Percentiles rank a stretch among this genome's conserved stretches.
Evolutionary conservation across 495 filamentous ascomycete genomes (phyloP).

Genomic region (Friedmanniomyces simplex): DNA sequence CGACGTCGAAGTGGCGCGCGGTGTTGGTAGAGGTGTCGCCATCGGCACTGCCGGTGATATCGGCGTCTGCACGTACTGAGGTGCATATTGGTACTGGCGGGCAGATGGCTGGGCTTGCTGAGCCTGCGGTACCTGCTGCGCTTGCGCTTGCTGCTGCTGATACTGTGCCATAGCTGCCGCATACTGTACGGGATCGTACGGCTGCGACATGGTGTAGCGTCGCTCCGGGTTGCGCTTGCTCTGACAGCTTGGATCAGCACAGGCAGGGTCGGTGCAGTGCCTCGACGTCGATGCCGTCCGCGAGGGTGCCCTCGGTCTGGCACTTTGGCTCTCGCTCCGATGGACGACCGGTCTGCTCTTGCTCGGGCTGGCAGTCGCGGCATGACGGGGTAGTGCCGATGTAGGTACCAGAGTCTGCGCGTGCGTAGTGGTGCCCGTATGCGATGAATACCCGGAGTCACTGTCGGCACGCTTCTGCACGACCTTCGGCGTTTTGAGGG

Average conservation of each 20-base stretch:
- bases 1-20: background rate
- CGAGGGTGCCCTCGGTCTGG: background rate
- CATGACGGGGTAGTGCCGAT: background rate
- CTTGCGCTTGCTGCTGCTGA: constrained; percentile 6
- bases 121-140: background rate
- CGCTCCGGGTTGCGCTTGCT: constrained; percentile 1
- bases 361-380: constrained; percentile 9
- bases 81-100: background rate
- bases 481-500: constrained; percentile 15
- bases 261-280: constrained; percentile 16
- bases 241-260: constrained; percentile 23
- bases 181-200: background rate
- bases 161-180: constrained; percentile 1
- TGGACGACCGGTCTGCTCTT: constrained; percentile 9
- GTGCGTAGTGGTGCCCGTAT: constrained; percentile 47
- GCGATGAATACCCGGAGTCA: constrained; percentile 58
- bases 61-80: background rate
- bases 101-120: background rate
- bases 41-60: background rate
- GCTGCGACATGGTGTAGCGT: constrained; percentile 2
- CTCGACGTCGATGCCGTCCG: constrained; percentile 5
- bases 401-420: constrained; percentile 16
- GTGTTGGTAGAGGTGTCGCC: background rate
- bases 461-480: constrained; percentile 39
- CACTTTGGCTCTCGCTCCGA: constrained; percentile 3